These are phyloP conservation scores for Scenedesmus sp. DNA, from an alignment of 163 green algal species.

Conservation along the genomic window DNA sequence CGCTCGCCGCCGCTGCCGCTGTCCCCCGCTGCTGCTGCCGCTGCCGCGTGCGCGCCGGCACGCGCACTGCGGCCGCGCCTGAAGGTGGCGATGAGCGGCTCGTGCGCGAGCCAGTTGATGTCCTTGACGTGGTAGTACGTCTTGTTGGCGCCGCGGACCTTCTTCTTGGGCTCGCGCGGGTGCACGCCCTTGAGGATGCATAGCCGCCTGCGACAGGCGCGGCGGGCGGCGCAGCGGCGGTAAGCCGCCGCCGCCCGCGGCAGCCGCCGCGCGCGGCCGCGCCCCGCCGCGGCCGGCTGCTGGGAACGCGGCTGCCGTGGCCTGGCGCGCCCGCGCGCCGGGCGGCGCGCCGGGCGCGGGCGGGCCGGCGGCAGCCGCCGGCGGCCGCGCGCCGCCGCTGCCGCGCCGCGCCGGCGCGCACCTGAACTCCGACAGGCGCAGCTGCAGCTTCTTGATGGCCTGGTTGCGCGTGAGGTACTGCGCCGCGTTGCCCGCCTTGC, in stretches of 20 bases:
- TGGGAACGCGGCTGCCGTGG: no score
- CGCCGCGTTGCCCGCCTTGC: constrained; percentile 81
- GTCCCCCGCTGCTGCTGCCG: background rate
- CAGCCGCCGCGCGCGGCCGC: background rate
- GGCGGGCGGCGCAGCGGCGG: background rate
- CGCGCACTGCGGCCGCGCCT: constrained; percentile 63
- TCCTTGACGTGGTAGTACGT: constrained; percentile 99
- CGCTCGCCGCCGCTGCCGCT: background rate
- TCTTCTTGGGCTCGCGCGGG: constrained; percentile 97
- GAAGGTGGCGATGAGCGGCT: constrained; percentile 94
- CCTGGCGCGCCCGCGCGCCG: no score
- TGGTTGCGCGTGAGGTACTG: constrained; percentile 97
- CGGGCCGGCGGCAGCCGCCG: background rate
- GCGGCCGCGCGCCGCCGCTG: background rate
- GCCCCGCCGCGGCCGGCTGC: no score
- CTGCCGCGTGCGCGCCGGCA: background rate
- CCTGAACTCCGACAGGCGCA: constrained; percentile 96
- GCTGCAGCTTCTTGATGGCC: constrained; percentile 95
- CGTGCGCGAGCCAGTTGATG: constrained; percentile 96
- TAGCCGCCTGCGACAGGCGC: constrained; percentile 77
- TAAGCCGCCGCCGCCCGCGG: background rate
- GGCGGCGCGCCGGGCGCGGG: no score
- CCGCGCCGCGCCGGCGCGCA: constrained; percentile 32
- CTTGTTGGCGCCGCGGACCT: constrained; percentile 93
- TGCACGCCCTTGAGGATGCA: constrained; percentile 99